These are phyloP conservation scores for Pyrus pyrifolia DNA, from an alignment of 306 rosid genomes.

Conservation along the genomic window DNA sequence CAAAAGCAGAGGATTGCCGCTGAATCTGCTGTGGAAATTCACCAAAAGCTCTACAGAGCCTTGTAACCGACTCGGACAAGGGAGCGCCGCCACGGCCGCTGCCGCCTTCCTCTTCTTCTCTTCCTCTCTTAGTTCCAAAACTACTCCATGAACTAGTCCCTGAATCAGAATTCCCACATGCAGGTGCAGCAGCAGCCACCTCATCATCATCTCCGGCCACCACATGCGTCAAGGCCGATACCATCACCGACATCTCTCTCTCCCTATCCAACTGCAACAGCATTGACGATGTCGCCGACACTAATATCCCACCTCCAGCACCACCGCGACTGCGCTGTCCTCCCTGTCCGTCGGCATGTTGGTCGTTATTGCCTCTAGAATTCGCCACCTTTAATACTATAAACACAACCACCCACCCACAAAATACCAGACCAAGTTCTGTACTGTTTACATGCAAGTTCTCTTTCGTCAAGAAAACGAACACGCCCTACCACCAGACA, in stretches of 20 bases:
- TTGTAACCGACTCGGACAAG: background rate
- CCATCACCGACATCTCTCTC: conserved; percentile 37
- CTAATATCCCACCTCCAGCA: background rate
- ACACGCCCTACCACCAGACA: background rate
- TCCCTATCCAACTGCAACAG: conserved; percentile 24
- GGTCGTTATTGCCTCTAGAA: background rate
- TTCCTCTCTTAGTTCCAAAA: conserved; percentile 18
- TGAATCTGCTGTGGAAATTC: background rate
- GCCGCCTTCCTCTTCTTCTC: background rate
- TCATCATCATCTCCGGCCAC: conserved; percentile 20
- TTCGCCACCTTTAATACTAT: background rate
- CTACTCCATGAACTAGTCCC: background rate
- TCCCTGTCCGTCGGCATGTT: background rate
- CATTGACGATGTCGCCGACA: background rate
- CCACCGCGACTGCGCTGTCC: background rate
- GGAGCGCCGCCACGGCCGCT: background rate
- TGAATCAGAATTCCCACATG: background rate
- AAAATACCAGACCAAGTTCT: no score
- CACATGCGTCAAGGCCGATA: conserved; percentile 35
- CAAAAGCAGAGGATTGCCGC: background rate
- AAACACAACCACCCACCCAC: background rate
- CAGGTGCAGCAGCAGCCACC: background rate
- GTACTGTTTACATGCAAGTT: background rate
- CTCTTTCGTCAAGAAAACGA: background rate
- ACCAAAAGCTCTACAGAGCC: background rate